Conservation (phyloP, 768 basidiomycete genomes). For the Lentinus tigrinus region DNA sequence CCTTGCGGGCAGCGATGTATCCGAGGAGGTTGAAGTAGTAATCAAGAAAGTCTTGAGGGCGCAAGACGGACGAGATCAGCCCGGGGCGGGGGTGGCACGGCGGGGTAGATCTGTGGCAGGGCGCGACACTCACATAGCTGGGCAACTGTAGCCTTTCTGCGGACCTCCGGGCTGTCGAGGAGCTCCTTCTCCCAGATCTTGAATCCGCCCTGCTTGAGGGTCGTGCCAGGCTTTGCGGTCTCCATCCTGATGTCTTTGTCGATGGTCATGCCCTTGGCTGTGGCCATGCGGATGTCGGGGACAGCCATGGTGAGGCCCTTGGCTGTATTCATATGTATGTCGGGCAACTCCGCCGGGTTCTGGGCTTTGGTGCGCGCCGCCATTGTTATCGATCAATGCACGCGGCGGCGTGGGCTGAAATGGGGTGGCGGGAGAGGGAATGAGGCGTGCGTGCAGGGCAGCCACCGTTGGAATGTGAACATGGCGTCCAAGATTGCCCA, state of each 20-base stretch:
- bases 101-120: neutral
- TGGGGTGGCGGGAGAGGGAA: neutral
- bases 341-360: slow-evolving; percentile 43
- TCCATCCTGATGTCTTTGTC: slow-evolving; percentile 68
- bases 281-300: slow-evolving; percentile 61
- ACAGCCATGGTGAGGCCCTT: slow-evolving; percentile 51
- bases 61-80: neutral
- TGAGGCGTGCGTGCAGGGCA: neutral
- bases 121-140: slow-evolving; percentile 75
- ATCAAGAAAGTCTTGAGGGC: slow-evolving; percentile 85
- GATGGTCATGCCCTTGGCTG: slow-evolving; percentile 52
- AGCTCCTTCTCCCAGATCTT: slow-evolving; percentile 86
- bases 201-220: slow-evolving; percentile 52
- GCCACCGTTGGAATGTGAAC: neutral
- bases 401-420: no score
- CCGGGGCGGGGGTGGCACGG: neutral
- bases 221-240: slow-evolving; percentile 54
- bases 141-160: slow-evolving; percentile 93
- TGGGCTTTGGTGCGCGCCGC: slow-evolving; percentile 3
- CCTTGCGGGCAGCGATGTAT: slow-evolving; percentile 83
- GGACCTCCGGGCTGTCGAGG: slow-evolving; percentile 82
- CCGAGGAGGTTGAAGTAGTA: slow-evolving; percentile 97
- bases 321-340: slow-evolving; percentile 81
- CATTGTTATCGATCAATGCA: neutral
- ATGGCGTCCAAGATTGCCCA: neutral